Base-by-base conservation (phyloP, 2,329 filamentous ascomycete species). In the Metarhizium humberi region DNA sequence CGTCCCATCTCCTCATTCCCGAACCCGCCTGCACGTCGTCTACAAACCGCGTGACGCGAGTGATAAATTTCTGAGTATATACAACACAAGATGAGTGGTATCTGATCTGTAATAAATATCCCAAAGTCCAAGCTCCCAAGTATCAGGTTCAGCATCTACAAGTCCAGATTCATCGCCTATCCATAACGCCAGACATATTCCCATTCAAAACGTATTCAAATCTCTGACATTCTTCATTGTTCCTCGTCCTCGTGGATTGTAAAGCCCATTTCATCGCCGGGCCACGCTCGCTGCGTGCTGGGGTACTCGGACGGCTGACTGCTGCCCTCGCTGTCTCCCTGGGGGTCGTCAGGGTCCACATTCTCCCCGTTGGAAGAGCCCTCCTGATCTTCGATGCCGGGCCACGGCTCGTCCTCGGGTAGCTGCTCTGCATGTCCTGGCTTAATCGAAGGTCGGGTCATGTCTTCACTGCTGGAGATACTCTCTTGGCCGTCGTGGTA, bases 281-380 rank as follows among this genome's bases (percentile, higher is more conserved):
- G 67, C 72, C 72, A 77, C 8, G 70, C 69, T 16, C 66, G 70
- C 57, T 78, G 75, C 13, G 74, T 80, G 62, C 75, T 80, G 6
- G 78, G 75, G 60, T 82, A 83, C 61, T 82, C 80, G 18, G 75
- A 79, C 2, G 80, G 80, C 60, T 74, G 72, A 64, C 78, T 79
- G 62, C 78, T 81, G 36, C 59, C 66, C 4, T 71, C 71, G 54
- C 65, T 70, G n/a, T 59, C 59, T n/a, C 64, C 68, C 2, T 60
- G 61, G 16, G 57, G 59, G 18, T 60, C 61, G 8, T 62, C 59
- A 2, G 78, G 78, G 50, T 81, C 75, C 38, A 76, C 65, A 55
- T 82, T 81, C 60, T 83, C 80, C 2, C 70, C 73, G 52, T 81
- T 75, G 0, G 72, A 74, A 73, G 70, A 18, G 5, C 16, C 64